Percentiles rank a stretch among this genome's conserved stretches.
phyloP scores from a whole-genome alignment of 2,329 filamentous ascomycete genomes.

The Juglanconis oblonga region DNA sequence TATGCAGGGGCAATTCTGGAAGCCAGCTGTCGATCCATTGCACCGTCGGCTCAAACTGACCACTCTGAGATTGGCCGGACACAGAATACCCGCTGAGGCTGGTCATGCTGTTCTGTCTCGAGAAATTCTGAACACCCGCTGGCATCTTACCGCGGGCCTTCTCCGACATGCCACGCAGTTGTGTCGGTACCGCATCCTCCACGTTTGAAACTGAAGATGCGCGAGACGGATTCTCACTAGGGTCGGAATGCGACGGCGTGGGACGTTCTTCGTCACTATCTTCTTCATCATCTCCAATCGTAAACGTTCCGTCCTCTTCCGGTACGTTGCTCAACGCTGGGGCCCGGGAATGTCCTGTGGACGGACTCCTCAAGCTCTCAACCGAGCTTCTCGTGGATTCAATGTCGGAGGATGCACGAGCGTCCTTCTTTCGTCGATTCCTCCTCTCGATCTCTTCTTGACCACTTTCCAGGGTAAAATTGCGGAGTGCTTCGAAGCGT shows the following conservation, averaged over 20 bases:
- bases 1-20: constrained; percentile 86
- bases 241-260: constrained; percentile 61
- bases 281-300: constrained; percentile 80
- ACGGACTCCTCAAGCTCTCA: constrained; percentile 66
- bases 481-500: constrained; percentile 78
- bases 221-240: constrained; percentile 60
- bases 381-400: constrained; percentile 58
- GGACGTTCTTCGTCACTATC: constrained; percentile 51
- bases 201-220: constrained; percentile 65
- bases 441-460: constrained; percentile 86
- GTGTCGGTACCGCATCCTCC: constrained; percentile 78
- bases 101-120: constrained; percentile 83
- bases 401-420: constrained; percentile 44
- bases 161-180: constrained; percentile 90
- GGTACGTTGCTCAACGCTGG: constrained; percentile 65
- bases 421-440: constrained; percentile 67
- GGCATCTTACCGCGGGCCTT: constrained; percentile 97
- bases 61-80: constrained; percentile 52
- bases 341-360: constrained; percentile 48
- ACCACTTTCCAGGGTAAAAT: constrained; percentile 88
- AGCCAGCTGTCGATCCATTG: constrained; percentile 93
- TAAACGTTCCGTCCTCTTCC: constrained; percentile 77
- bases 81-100: constrained; percentile 69
- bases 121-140: constrained; percentile 76
- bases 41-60: constrained; percentile 73